Evolutionary conservation across 2,329 filamentous ascomycete genomes (phyloP), one percentile per base, ranked within the genome.

Genomic region (Emergomyces africanus): DNA sequence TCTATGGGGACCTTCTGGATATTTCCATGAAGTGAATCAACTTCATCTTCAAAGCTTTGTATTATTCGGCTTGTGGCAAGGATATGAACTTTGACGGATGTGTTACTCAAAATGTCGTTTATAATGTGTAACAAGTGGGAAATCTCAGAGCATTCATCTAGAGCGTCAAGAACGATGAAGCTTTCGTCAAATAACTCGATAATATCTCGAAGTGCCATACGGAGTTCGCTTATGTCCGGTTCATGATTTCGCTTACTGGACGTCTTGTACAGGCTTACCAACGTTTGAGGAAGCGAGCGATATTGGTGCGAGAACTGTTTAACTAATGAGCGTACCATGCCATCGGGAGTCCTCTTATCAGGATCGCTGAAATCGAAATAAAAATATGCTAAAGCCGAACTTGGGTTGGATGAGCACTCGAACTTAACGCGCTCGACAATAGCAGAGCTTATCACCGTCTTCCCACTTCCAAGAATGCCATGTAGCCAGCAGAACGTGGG

Each of bases 291-390:
- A 25, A 30, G 20, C 57, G 25, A 30, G 1, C 42, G 23, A 12
- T 28, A 10, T 25, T 54, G 35, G 14, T 28, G 14, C 15, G 2
- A 25, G 15, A 60, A 42, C 35, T 60, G 59, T 18, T 18, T 39
- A 35, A 58, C 54, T 12, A 65, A 54, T 12, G 60, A 64, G 37
- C 59, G 58, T n/a, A 64, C 41, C 28, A 61, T 59, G 12, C 49
- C 59, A 25, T 57, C 41, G n/a, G 57, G 54, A 1, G 55, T 53
- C 54, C 62, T 61, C 56, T 64, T 65, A 42, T 51, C 57, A 1
- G 35, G 28, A 54, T 63, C 62, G 20, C 57, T 61, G 60, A 64
- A 65, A 46, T 65, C 64, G 55, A 65, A 65, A 41, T 61, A 65
- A 53, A 65, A 65, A 50, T 64, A 61, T 44, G 58, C 57, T 18